phyloP scores from a whole-genome alignment of 2,329 filamentous ascomycete species.

The Diaporthe longicolla region DNA sequence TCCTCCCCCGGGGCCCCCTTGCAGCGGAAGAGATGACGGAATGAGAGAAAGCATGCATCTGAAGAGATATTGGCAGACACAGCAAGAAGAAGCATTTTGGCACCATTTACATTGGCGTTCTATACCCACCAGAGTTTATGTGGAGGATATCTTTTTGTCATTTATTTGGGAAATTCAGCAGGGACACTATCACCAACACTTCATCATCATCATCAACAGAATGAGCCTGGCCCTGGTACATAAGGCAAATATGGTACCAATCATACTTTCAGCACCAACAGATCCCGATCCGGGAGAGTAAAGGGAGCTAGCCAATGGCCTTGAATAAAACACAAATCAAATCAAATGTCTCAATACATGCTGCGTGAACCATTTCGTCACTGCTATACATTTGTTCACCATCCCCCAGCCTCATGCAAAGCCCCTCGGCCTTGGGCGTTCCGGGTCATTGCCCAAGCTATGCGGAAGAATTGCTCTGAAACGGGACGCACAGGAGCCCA shows the following conservation, averaged over 20 bases:
- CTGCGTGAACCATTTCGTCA: background rate
- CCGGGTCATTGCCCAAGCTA: background rate
- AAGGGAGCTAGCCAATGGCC: background rate
- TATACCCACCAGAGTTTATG: slow-evolving; percentile 33
- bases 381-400: background rate
- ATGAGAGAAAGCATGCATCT: slow-evolving; percentile 10
- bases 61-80: background rate
- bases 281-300: background rate
- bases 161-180: background rate
- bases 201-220: background rate
- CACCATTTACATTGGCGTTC: slow-evolving; percentile 36
- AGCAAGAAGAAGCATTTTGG: slow-evolving; percentile 22
- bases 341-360: background rate
- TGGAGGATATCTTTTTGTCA: slow-evolving; percentile 11
- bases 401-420: too few species aligned
- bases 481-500: background rate
- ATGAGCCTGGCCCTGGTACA: slow-evolving; percentile 3
- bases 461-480: background rate
- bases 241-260: background rate
- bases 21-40: slow-evolving; percentile 17
- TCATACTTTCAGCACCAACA: background rate
- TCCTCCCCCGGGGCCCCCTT: too few species aligned
- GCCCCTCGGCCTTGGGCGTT: background rate
- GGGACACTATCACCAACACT: background rate
- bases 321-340: background rate